Conservation (phyloP, 768 basidiomycete species). For the Suillus variegatus region DNA sequence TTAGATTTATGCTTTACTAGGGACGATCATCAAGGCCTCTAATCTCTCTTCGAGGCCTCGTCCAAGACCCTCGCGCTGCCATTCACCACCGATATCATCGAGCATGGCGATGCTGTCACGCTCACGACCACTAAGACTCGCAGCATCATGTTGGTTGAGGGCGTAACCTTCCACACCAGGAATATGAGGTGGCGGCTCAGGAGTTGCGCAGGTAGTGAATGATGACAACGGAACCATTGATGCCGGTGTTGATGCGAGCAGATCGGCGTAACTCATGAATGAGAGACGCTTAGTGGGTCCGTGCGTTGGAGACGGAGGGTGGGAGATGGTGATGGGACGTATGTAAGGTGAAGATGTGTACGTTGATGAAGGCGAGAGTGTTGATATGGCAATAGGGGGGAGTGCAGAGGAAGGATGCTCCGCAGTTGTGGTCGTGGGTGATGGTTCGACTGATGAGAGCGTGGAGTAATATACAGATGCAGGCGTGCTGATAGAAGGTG, state of each 20-base stretch:
- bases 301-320: slow-evolving; percentile 50
- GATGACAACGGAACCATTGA: slow-evolving; percentile 71
- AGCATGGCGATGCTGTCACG: slow-evolving; percentile 47
- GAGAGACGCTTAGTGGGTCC: slow-evolving; percentile 69
- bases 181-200: slow-evolving; percentile 76
- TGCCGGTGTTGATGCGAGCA: slow-evolving; percentile 76
- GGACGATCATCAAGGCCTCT: slow-evolving; percentile 52
- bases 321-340: slow-evolving; percentile 25
- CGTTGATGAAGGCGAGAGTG: slow-evolving; percentile 26
- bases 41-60: slow-evolving; percentile 81
- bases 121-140: slow-evolving; percentile 28
- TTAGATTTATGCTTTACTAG: slow-evolving; percentile 25
- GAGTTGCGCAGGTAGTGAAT: slow-evolving; percentile 62
- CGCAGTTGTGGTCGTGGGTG: slow-evolving; percentile 39
- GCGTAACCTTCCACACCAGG: slow-evolving; percentile 54
- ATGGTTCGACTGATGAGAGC: slow-evolving; percentile 37
- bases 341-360: slow-evolving; percentile 29
- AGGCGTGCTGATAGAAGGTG: slow-evolving; percentile 43
- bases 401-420: slow-evolving; percentile 28
- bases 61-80: slow-evolving; percentile 85
- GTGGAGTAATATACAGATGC: slow-evolving; percentile 52
- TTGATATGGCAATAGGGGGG: slow-evolving; percentile 16
- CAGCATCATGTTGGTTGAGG: slow-evolving; percentile 25
- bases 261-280: slow-evolving; percentile 87
- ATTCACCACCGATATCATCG: slow-evolving; percentile 79